Conservation (phyloP, 2,329 filamentous ascomycete species). For the Paramyrothecium sp. region DNA sequence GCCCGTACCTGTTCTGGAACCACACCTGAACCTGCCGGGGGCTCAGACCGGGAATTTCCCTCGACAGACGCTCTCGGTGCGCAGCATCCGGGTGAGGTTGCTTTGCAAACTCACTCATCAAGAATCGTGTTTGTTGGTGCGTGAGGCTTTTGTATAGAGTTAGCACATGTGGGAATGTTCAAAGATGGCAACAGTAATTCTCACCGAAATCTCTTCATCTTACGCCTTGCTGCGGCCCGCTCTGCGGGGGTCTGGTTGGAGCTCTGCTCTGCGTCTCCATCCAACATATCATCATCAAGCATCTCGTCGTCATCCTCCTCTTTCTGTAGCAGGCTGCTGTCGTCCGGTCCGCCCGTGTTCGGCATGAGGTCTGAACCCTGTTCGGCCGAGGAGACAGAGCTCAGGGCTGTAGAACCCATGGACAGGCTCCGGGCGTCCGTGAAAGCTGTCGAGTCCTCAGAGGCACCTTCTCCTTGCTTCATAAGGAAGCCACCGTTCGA, state of each 20-base stretch:
- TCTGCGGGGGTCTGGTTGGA: conserved; percentile 54
- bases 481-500: conserved; percentile 4
- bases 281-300: conserved; percentile 54
- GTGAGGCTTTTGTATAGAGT: conserved; percentile 65
- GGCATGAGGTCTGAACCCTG: conserved; percentile 30
- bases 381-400: conserved; percentile 34
- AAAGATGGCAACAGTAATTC: conserved; percentile 5
- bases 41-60: conserved; percentile 88
- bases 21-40: conserved; percentile 94
- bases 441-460: conserved; percentile 29
- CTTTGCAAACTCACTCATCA: conserved; percentile 96
- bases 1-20: conserved; percentile 89
- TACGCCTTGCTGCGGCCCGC: conserved; percentile 55
- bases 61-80: conserved; percentile 80
- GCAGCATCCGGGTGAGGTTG: conserved; percentile 92
- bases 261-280: conserved; percentile 31
- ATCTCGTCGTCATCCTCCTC: conserved; percentile 49
- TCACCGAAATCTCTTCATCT: conserved; percentile 81
- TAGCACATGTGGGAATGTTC: conserved; percentile 21
- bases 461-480: conserved; percentile 1
- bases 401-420: conserved; percentile 37
- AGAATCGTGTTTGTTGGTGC: conserved; percentile 93
- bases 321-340: conserved; percentile 37
- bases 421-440: conserved; percentile 37
- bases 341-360: conserved; percentile 34